Base-by-base conservation (phyloP, 768 basidiomycete genomes). In the Kwoniella europaea region DNA sequence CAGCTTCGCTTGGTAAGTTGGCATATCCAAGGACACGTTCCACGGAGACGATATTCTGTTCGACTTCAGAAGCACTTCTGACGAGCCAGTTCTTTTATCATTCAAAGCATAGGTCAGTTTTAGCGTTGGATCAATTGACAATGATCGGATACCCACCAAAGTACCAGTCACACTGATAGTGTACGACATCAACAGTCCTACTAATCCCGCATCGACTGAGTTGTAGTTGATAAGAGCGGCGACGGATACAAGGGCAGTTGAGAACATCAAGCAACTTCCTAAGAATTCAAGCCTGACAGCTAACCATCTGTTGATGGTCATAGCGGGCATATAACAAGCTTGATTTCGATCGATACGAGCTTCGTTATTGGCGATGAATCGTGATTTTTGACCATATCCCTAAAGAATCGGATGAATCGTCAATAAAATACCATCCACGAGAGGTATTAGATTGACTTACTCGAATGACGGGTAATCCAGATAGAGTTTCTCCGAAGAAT, bases 161-260 rank as follows among this genome's bases (percentile, higher is more conserved):
- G 91, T 88, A n/a, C 90, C 89, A 0, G 92, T 93, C 12, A 92
- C 91, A 76, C 88, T 92, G 74, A 94, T 82, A 1, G 92, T 92
- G 81, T 95, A 95, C 0, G 91, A 90, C 72, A 95, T 84, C 24
- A 95, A 90, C 71, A 95, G 86, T 7, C 94, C 94, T 29, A 95
- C 93, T 22, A 94, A 85, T 0, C 92, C 93, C 3, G 93, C 92
- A 84, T 95, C 92, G 10, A 97, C 90, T 16, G 74, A 79, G 1
- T 89, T 89, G 10, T 88, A 90, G 9, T 90, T 90, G 44, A 89
- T 84, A n/a, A 94, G 86, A 0, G 91, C 91, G 10, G 86, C 80
- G 72, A 94, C 85, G 0, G 93, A 88, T 62, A 93, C 84, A 0
- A 86, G 54, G 4, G 91, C 90, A 1, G 91, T 89, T 10, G 89